These are phyloP conservation scores for Cicer chorassanicum DNA, from an alignment of 306 rosid species.

Conservation along the genomic window DNA sequence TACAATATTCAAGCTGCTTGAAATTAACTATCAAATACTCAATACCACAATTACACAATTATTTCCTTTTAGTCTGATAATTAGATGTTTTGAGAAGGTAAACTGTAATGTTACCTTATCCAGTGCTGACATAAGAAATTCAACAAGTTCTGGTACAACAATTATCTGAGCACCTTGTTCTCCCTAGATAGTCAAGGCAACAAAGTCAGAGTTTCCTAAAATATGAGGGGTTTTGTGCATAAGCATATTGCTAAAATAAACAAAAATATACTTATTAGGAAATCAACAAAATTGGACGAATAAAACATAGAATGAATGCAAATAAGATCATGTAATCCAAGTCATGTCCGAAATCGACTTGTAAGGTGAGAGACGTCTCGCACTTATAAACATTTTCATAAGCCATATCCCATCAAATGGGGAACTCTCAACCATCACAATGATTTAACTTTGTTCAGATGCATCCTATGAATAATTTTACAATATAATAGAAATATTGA, in stretches of 20 bases:
- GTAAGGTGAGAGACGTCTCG: neutral
- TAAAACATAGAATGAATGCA: neutral
- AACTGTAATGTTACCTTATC: constrained; percentile 64
- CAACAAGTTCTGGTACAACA: constrained; percentile 84
- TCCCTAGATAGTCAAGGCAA: constrained; percentile 61
- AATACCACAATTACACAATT: neutral
- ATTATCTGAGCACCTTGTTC: constrained; percentile 86
- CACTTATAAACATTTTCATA: neutral
- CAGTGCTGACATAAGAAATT: constrained; percentile 68
- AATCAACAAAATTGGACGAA: constrained; percentile 6
- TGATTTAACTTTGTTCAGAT: neutral
- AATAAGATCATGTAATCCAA: neutral
- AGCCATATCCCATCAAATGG: neutral
- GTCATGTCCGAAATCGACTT: neutral
- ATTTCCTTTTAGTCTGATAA: constrained; percentile 14
- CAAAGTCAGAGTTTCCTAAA: constrained; percentile 33
- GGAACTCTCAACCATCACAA: neutral
- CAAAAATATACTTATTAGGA: neutral
- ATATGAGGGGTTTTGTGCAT: neutral
- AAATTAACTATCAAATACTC: constrained; percentile 9
- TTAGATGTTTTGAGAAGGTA: constrained; percentile 32
- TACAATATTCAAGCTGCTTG: neutral
- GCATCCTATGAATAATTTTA: neutral
- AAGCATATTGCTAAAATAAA: neutral
- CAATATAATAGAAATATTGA: constrained; percentile 6